phyloP scores from a whole-genome alignment of 1,284 basidiomycete genomes.

The Peniophora sp. region DNA sequence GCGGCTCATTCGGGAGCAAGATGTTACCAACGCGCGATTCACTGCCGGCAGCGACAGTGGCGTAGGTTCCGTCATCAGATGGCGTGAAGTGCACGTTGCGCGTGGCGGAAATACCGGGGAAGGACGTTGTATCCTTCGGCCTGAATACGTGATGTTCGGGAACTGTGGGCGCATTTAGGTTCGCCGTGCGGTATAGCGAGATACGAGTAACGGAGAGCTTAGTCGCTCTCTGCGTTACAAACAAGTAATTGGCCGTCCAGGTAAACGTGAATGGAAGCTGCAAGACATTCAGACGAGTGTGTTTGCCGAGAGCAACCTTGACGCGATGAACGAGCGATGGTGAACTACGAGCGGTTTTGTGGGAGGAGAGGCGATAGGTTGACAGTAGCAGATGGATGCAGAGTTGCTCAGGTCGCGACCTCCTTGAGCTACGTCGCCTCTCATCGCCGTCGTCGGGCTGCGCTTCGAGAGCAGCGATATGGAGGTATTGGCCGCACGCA shows the following conservation, averaged over 20 bases:
- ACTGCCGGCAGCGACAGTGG: slow-evolving; percentile 13
- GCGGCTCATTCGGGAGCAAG: slow-evolving; percentile 1
- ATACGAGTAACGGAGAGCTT: slow-evolving; percentile 7
- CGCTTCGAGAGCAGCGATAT: slow-evolving; percentile 20
- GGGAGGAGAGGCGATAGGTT: slow-evolving; percentile 19
- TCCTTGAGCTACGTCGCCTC: slow-evolving; percentile 1
- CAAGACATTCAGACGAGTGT: slow-evolving; percentile 9
- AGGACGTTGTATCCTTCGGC: slow-evolving; percentile 11
- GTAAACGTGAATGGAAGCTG: slow-evolving; percentile 17
- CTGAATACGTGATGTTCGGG: slow-evolving; percentile 8
- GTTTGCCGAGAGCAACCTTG: slow-evolving; percentile 12
- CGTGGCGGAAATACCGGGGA: slow-evolving; percentile 14
- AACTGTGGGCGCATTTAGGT: neutral
- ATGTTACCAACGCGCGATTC: slow-evolving; percentile 7
- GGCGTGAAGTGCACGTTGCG: slow-evolving; percentile 16
- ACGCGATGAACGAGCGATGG: slow-evolving; percentile 18
- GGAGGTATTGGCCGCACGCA: slow-evolving; percentile 16
- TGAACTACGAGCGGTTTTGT: slow-evolving; percentile 15
- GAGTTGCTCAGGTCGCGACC: neutral
- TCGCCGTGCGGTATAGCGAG: slow-evolving; percentile 10
- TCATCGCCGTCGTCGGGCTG: slow-evolving; percentile 3
- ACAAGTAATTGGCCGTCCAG: slow-evolving; percentile 16
- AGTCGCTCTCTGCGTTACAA: slow-evolving; percentile 12
- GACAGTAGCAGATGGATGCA: slow-evolving; percentile 14
- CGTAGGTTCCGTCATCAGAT: neutral